Conservation (phyloP, 2,329 filamentous ascomycete genomes). For the Nakataea oryzae region DNA sequence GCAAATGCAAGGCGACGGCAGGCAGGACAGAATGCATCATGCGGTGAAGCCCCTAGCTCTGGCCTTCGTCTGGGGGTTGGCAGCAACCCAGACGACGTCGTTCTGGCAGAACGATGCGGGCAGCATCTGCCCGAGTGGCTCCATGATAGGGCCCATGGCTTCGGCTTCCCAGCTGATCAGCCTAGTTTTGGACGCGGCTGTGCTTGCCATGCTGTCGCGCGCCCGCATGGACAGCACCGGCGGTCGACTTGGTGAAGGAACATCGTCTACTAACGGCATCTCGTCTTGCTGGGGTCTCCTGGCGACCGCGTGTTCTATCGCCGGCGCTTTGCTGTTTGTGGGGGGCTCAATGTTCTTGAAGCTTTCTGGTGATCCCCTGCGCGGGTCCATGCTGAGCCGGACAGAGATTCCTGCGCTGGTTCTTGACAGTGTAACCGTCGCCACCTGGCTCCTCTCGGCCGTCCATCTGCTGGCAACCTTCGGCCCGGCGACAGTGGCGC, state of each 20-base stretch:
- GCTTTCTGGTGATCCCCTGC: neutral
- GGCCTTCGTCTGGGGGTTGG: neutral
- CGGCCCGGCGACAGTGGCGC: neutral
- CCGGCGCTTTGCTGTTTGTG: neutral
- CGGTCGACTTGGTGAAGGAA: neutral
- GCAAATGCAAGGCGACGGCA: neutral
- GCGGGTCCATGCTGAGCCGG: neutral
- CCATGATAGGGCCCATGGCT: neutral
- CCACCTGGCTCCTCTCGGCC: neutral
- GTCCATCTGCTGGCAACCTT: neutral
- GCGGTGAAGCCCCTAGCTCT: neutral
- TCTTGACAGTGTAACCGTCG: neutral
- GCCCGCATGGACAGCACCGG: neutral
- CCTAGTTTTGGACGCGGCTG: slow-evolving; percentile 1
- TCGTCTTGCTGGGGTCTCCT: neutral
- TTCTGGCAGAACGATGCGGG: neutral
- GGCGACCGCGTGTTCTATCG: neutral
- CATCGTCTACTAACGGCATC: neutral
- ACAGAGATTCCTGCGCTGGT: neutral
- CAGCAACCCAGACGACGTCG: neutral
- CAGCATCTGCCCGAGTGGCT: neutral
- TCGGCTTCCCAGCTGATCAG: neutral
- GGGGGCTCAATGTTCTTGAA: neutral
- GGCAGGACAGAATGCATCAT: neutral
- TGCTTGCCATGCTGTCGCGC: neutral